phyloP scores from a whole-genome alignment of 2,329 filamentous ascomycete genomes.

The Aureobasidium sp. region DNA sequence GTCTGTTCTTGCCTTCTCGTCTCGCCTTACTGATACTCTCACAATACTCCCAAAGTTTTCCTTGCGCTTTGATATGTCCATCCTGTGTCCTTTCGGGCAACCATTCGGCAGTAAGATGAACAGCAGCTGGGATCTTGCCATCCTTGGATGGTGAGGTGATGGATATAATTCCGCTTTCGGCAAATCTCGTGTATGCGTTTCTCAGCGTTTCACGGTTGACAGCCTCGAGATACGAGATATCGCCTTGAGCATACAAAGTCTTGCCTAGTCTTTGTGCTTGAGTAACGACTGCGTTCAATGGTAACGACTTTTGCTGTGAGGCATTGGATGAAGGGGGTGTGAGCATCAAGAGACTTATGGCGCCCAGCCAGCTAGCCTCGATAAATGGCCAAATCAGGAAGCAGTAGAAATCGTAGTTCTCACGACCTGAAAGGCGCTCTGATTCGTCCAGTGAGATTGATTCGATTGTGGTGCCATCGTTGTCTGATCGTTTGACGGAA shows the following conservation, averaged over 20 bases:
- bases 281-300: constrained; percentile 68
- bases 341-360: constrained; percentile 79
- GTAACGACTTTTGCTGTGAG: constrained; percentile 54
- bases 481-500: constrained; percentile 47
- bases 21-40: constrained; percentile 77
- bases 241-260: constrained; percentile 94
- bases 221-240: constrained; percentile 93
- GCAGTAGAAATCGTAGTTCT: constrained; percentile 98
- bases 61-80: constrained; percentile 61
- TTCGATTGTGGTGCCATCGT: constrained; percentile 49
- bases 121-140: constrained; percentile 51
- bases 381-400: constrained; percentile 99
- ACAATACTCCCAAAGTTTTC: constrained; percentile 84
- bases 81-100: constrained; percentile 56
- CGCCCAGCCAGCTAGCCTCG: constrained; percentile 86
- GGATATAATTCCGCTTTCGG: constrained; percentile 77
- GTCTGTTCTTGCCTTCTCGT: constrained; percentile 87
- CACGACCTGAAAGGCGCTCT: constrained; percentile 71
- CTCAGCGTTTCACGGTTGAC: constrained; percentile 97
- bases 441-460: constrained; percentile 66
- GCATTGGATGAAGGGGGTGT: constrained; percentile 54
- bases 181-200: constrained; percentile 81
- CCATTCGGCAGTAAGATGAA: constrained; percentile 53
- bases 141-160: constrained; percentile 63
- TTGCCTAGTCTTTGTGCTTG: constrained; percentile 76